Evolutionary conservation across 306 rosid genomes (phyloP).

Genomic region (Dalbergia oliveri): DNA sequence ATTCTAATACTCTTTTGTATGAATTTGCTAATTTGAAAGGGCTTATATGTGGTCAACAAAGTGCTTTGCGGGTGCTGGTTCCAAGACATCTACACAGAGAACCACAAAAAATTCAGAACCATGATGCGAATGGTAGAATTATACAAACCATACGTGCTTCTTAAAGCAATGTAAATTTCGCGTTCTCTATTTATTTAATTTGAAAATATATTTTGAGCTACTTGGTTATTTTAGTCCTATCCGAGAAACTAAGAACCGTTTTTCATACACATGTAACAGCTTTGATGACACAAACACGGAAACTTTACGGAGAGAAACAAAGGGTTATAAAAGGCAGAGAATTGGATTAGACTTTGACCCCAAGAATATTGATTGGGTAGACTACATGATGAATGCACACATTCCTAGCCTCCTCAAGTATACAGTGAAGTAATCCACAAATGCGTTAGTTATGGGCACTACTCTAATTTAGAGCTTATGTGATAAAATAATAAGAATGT

Average conservation of each 20-base stretch:
- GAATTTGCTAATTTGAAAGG: conserved; percentile 25
- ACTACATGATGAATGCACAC: conserved; percentile 54
- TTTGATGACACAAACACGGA: conserved; percentile 59
- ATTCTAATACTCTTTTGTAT: background rate
- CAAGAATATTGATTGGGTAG: conserved; percentile 52
- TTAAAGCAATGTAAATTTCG: conserved; percentile 39
- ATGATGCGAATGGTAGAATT: conserved; percentile 39
- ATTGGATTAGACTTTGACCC: conserved; percentile 50
- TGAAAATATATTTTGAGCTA: background rate
- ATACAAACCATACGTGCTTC: conserved; percentile 46
- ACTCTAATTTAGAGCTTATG: too few species aligned
- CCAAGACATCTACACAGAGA: background rate
- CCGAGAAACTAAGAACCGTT: too few species aligned
- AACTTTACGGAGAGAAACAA: conserved; percentile 25
- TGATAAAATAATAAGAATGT: too few species aligned
- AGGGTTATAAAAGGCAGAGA: background rate
- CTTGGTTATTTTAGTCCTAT: too few species aligned
- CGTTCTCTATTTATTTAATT: background rate
- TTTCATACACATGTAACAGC: conserved; percentile 28
- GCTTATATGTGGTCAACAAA: conserved; percentile 39
- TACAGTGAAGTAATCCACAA: background rate
- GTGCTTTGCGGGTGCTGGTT: background rate
- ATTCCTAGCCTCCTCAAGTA: conserved; percentile 55
- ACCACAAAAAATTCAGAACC: background rate
- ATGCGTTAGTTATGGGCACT: too few species aligned